Conservation (phyloP, 2,329 filamentous ascomycete genomes). For the Cordyceps javanica region DNA sequence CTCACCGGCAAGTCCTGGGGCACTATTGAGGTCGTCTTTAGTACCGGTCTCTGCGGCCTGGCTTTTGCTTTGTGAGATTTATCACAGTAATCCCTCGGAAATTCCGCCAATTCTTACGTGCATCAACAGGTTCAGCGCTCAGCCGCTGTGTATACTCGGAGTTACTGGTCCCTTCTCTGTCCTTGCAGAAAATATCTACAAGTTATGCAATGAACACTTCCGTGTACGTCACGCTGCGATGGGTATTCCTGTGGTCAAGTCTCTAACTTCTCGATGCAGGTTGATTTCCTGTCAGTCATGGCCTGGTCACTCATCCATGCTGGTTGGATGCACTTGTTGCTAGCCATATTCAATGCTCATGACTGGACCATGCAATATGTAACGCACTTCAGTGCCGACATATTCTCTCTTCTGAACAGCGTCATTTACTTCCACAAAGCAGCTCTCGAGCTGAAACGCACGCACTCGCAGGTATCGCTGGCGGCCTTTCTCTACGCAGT, state of each 20-base stretch:
- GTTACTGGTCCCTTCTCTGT: slow-evolving; percentile 64
- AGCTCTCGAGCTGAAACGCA: slow-evolving; percentile 56
- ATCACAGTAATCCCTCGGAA: not conserved
- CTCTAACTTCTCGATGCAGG: slow-evolving; percentile 24
- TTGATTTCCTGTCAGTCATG: slow-evolving; percentile 61
- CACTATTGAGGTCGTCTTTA: slow-evolving; percentile 61
- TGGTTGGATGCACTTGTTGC: slow-evolving; percentile 57
- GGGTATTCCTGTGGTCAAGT: not conserved
- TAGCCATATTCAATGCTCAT: slow-evolving; percentile 61
- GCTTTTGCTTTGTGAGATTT: slow-evolving; percentile 55
- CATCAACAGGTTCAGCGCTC: slow-evolving; percentile 44
- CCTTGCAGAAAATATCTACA: slow-evolving; percentile 58
- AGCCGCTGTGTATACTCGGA: slow-evolving; percentile 59
- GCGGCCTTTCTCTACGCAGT: slow-evolving; percentile 60
- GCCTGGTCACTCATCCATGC: slow-evolving; percentile 61
- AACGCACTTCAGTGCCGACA: slow-evolving; percentile 60
- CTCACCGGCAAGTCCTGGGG: slow-evolving; percentile 58
- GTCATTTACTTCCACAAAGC: slow-evolving; percentile 66
- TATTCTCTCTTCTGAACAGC: slow-evolving; percentile 60
- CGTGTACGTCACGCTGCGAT: slow-evolving; percentile 31
- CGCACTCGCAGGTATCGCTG: slow-evolving; percentile 48
- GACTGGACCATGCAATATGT: slow-evolving; percentile 68
- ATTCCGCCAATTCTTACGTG: not conserved
- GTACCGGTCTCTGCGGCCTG: slow-evolving; percentile 57
- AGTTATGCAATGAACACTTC: slow-evolving; percentile 49